Evolutionary conservation across 225 moss, liverwort and hornwort genomes (phyloP).

Genomic region (Polytrichum formosum): DNA sequence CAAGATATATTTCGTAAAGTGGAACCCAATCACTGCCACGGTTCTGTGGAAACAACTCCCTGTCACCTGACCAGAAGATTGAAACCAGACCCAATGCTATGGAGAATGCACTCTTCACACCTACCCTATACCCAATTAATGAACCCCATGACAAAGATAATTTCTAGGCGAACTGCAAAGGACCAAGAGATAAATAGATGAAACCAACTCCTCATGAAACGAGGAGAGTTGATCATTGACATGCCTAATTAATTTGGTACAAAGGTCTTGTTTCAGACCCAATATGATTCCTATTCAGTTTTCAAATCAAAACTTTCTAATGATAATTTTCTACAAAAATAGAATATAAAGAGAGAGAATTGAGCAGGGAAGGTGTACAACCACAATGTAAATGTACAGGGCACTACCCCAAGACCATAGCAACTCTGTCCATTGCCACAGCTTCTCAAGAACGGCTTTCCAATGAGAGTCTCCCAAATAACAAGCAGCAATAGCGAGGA

Average conservation of each 20-base stretch:
- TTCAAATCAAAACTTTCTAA: background rate
- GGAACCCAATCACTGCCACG: too few relatives aligned
- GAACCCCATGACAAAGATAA: too few relatives aligned
- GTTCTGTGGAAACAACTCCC: too few relatives aligned
- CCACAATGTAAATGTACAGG: slow-evolving; percentile 62
- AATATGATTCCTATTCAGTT: slow-evolving; percentile 6
- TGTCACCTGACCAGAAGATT: too few relatives aligned
- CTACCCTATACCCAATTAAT: too few relatives aligned
- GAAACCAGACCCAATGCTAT: too few relatives aligned
- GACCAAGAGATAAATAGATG: too few relatives aligned
- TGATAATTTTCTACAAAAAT: slow-evolving; percentile 28
- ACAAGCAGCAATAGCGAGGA: slow-evolving; percentile 34
- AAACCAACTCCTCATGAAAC: background rate
- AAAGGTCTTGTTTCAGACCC: slow-evolving; percentile 20
- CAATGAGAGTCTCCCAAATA: slow-evolving; percentile 37
- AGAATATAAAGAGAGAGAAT: slow-evolving; percentile 67
- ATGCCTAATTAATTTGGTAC: slow-evolving; percentile 21
- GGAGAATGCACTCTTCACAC: too few relatives aligned
- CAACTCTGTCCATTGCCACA: slow-evolving; percentile 75
- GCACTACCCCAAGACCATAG: slow-evolving; percentile 81
- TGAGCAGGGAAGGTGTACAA: slow-evolving; percentile 83
- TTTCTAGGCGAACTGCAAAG: too few relatives aligned
- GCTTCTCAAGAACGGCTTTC: slow-evolving; percentile 36
- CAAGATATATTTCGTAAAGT: too few relatives aligned
- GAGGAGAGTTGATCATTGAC: slow-evolving; percentile 7